phyloP scores from a whole-genome alignment of 345 rosid genomes.

The Acer campestre region DNA sequence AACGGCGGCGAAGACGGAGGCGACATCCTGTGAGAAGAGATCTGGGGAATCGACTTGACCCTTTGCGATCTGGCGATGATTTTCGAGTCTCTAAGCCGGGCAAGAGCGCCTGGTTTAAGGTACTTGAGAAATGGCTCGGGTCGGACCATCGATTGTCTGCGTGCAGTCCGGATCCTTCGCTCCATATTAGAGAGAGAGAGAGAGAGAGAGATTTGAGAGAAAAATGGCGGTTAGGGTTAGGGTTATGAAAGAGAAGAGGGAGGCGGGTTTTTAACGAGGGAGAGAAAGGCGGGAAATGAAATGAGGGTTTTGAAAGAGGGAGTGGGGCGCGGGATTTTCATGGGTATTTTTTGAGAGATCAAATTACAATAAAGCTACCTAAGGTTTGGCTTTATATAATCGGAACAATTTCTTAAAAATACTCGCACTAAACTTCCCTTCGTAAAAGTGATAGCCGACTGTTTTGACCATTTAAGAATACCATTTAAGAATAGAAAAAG shows the following conservation, averaged over 20 bases:
- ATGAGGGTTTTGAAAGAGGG: slow-evolving; percentile 17
- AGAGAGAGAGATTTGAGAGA: not conserved
- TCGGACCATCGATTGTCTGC: slow-evolving; percentile 12
- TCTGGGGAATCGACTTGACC: slow-evolving; percentile 23
- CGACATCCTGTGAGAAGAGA: slow-evolving; percentile 11
- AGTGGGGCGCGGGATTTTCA: slow-evolving; percentile 22
- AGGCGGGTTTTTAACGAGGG: slow-evolving; percentile 8
- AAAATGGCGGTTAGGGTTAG: slow-evolving; percentile 1
- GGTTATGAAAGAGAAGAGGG: not conserved
- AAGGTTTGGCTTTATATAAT: too few relatives aligned
- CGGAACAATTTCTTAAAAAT: too few relatives aligned
- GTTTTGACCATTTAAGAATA: too few relatives aligned
- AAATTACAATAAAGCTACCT: too few relatives aligned
- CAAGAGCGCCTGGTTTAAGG: slow-evolving; percentile 59
- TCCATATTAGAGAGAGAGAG: slow-evolving; percentile 24
- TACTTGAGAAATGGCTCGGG: slow-evolving; percentile 40
- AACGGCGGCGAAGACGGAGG: slow-evolving; percentile 10
- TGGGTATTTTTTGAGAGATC: not conserved
- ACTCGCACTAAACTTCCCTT: too few relatives aligned
- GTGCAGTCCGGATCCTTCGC: slow-evolving; percentile 22
- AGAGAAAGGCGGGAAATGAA: slow-evolving; percentile 18
- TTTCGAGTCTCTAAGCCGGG: slow-evolving; percentile 51
- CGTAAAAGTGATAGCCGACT: too few relatives aligned
- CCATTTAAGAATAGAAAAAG: too few relatives aligned
- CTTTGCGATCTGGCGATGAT: slow-evolving; percentile 52